Conservation (phyloP, 371 early-diverging fungal genomes). For the Phascolomyces articulosus region DNA sequence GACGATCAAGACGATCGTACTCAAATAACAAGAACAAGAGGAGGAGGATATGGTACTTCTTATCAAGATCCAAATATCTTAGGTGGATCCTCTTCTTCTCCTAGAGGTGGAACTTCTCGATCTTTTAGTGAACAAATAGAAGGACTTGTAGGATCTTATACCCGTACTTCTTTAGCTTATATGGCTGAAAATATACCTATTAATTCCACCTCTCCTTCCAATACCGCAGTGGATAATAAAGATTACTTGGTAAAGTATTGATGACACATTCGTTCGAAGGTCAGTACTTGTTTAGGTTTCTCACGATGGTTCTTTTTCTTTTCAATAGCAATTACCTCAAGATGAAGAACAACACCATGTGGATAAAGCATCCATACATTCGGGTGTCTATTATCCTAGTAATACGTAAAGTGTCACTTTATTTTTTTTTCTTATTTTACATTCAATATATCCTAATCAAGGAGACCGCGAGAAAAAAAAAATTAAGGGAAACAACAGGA, state of each 20-base stretch:
- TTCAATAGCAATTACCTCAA: background rate
- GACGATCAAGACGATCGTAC: background rate
- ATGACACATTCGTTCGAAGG: no score
- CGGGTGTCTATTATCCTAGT: background rate
- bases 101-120: background rate
- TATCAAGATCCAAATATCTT: no score
- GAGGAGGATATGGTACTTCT: background rate
- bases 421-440: background rate
- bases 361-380: slow-evolving; percentile 7
- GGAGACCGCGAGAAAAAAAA: background rate
- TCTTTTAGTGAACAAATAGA: slow-evolving; percentile 32
- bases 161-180: slow-evolving; percentile 38
- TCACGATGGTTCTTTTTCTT: no score
- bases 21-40: background rate
- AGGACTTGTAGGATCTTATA: slow-evolving; percentile 45
- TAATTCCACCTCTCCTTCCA: slow-evolving; percentile 11
- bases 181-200: slow-evolving; percentile 37
- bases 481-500: background rate
- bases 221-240: no score
- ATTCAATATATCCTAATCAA: slow-evolving; percentile 6
- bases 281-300: no score
- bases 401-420: slow-evolving; percentile 2
- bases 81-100: background rate
- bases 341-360: slow-evolving; percentile 11
- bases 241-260: background rate